Percentiles rank a stretch among this genome's conserved stretches.
Evolutionary conservation across 2,329 filamentous ascomycete genomes (phyloP).

Genomic region (Blastomyces parvus): DNA sequence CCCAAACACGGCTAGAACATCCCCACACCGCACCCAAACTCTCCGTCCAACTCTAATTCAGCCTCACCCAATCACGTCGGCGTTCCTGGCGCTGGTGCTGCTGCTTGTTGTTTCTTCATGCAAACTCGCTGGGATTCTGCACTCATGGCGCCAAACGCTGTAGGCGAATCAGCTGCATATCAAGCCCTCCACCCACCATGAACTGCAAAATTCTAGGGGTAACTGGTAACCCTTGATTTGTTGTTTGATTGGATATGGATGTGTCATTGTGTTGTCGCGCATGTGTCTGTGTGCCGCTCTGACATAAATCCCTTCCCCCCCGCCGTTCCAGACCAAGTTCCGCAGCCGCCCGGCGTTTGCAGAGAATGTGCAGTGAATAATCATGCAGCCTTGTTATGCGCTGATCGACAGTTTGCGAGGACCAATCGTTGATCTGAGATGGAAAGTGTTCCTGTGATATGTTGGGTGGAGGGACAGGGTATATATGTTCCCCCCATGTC

Average conservation of each 20-base stretch:
- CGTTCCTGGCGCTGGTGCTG: slow-evolving; percentile 3
- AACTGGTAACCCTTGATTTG: neutral
- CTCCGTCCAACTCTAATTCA: neutral
- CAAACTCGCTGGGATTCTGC: neutral
- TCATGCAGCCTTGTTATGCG: neutral
- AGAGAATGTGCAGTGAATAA: neutral
- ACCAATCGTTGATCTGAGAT: neutral
- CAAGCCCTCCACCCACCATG: neutral
- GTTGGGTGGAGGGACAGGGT: neutral
- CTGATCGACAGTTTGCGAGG: neutral
- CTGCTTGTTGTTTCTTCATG: neutral
- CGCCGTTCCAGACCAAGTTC: neutral
- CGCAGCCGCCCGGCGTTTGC: neutral
- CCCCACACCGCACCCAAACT: neutral
- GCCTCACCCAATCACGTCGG: slow-evolving; percentile 1
- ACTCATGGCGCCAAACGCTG: neutral
- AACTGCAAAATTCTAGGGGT: neutral
- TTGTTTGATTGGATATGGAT: neutral
- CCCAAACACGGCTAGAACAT: neutral
- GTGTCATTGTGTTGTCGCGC: neutral
- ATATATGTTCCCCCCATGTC: neutral
- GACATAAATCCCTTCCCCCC: neutral
- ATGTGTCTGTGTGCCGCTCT: neutral
- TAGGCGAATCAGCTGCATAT: neutral
- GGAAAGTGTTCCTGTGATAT: neutral